Evolutionary conservation across 176 grass and related monocot genomes (phyloP).

Genomic region (Puccinellia tenuiflora): DNA sequence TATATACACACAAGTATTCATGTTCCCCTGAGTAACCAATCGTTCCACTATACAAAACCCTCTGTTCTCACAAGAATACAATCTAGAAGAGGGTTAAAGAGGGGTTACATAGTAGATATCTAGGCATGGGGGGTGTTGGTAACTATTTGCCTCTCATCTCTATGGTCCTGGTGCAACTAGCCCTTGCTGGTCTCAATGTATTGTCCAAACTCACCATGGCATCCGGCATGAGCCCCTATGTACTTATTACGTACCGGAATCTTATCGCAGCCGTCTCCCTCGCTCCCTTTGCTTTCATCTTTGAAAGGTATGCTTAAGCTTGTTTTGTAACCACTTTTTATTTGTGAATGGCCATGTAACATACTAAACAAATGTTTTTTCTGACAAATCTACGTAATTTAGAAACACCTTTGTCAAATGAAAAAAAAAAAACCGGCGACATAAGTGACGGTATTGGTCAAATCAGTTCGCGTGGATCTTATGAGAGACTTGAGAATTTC

Average conservation of each 20-base stretch:
- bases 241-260: conserved; percentile 80
- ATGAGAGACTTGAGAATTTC: neutral
- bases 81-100: neutral
- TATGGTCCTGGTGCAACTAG: neutral
- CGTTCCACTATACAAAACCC: neutral
- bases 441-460: neutral
- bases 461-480: neutral
- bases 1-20: neutral
- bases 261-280: conserved; percentile 55
- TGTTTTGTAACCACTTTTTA: neutral
- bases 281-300: conserved; percentile 39
- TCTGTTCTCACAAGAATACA: neutral
- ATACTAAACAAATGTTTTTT: neutral
- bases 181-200: conserved; percentile 39
- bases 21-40: too few relatives aligned
- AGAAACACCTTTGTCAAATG: neutral
- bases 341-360: neutral
- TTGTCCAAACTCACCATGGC: conserved; percentile 79
- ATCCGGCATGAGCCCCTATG: conserved; percentile 80
- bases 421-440: neutral
- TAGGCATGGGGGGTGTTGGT: neutral
- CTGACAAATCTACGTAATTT: neutral
- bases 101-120: neutral
- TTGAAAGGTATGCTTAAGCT: conserved; percentile 49
- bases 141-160: neutral